These are phyloP conservation scores for Luffa aegyptiaca DNA, from an alignment of 306 rosid genomes.

Conservation along the genomic window DNA sequence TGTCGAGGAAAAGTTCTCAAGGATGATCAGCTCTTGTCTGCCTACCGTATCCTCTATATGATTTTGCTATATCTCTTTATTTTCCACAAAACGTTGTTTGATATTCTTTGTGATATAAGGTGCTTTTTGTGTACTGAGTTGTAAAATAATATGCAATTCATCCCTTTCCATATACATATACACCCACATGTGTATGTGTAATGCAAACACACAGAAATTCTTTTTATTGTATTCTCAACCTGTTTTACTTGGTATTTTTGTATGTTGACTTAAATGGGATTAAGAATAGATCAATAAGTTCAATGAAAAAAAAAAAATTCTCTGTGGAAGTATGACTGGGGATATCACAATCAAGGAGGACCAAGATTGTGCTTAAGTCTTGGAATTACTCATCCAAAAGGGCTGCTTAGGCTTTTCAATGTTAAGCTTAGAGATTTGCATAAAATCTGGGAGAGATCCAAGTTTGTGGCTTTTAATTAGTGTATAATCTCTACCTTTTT, in stretches of 20 bases:
- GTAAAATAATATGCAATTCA: not conserved
- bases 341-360: not conserved
- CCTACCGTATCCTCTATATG: conserved; percentile 45
- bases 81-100: not conserved
- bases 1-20: conserved; percentile 63
- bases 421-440: not conserved
- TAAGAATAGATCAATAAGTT: not conserved
- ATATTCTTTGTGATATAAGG: not conserved
- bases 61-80: not conserved
- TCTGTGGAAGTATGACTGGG: not conserved
- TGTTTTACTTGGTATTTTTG: not conserved
- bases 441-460: not conserved
- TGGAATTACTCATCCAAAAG: not conserved
- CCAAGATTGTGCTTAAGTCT: not conserved
- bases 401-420: not conserved
- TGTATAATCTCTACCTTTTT: not conserved
- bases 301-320: not conserved
- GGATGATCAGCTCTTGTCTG: conserved; percentile 58
- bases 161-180: not conserved
- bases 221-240: not conserved
- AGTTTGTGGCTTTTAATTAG: not conserved
- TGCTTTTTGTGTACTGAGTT: not conserved
- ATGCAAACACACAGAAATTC: not conserved
- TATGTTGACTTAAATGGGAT: not conserved
- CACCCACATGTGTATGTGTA: not conserved